Evolutionary conservation across 1,284 basidiomycete species (phyloP), one percentile per base, ranked within the genome.

Genomic region (Coniferiporia sulphurascens): DNA sequence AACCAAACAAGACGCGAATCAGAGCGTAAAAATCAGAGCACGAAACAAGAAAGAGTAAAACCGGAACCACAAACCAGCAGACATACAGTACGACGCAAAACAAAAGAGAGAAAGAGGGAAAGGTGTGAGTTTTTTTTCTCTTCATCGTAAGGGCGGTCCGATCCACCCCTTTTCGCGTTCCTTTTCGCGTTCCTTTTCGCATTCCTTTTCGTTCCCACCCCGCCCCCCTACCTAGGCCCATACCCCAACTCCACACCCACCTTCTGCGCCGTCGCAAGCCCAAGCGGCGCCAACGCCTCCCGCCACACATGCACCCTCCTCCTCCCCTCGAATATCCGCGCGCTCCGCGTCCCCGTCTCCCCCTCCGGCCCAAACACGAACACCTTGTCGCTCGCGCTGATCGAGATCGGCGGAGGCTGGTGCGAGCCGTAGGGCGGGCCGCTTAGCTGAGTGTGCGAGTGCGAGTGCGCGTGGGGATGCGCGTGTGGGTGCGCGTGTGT

Each of bases 351-450:
- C 44, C 85, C 85, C 0, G 78, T 79, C 72, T 87, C 85, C 49
- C 84, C 85, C 67, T 87, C 85, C 0, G 85, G 85, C 7, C 85
- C 85, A 65, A 87, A 89, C n/a, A 90, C 86, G 68, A 79, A 89
- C 55, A 88, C 79, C 68, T 81, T 84, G 57, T 83, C 79, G 21
- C 59, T 50, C 50, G 32, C 56, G 55, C 54, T 56, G 43, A 58
- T 55, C n/a, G 52, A 58, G 21, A 61, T 63, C 34, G 55, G 59
- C 53, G 55, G 49, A 6, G 59, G 55, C 21, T 62, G 56, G 38
- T 15, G 15, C 21, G 58, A 51, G 9, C 60, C 60, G 52, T 61
- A 58, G 7, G 58, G 45, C 21, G 46, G 21, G 10, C 12, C 43
- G n/a, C 49, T 41, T 3, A 34, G 43, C 34, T 52, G 55, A 15